phyloP scores from a whole-genome alignment of 208 protist genomes.

The Trypanosoma scelopori region DNA sequence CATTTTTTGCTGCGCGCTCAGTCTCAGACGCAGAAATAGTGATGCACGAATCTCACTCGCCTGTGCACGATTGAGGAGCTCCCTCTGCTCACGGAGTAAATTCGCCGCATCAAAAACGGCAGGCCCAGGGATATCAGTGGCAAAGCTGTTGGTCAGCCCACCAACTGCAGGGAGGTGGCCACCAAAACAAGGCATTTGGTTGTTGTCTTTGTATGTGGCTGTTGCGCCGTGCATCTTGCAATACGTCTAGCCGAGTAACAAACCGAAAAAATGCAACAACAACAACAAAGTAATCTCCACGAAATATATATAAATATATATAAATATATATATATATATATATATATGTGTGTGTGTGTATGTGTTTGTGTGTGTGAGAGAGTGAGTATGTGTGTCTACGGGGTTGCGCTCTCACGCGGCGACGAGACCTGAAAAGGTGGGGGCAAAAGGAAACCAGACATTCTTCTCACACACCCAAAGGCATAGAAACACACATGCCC shows the following conservation, averaged over 20 bases:
- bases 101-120: constrained; percentile 37
- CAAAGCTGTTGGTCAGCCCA: neutral
- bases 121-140: neutral
- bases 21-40: constrained; percentile 58
- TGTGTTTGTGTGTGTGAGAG: too few species aligned
- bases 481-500: too few species aligned
- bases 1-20: constrained; percentile 56
- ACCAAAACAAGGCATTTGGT: neutral
- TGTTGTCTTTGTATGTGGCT: neutral
- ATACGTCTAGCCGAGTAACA: constrained; percentile 14
- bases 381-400: too few species aligned
- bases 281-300: neutral
- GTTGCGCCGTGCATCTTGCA: neutral
- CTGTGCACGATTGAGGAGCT: constrained; percentile 47
- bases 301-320: neutral
- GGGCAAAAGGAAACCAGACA: too few species aligned
- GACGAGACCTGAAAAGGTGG: too few species aligned
- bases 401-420: too few species aligned
- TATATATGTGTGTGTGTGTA: too few species aligned
- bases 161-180: too few species aligned
- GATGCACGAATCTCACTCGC: constrained; percentile 68
- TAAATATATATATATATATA: too few species aligned
- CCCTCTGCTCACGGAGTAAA: constrained; percentile 67
- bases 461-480: too few species aligned
- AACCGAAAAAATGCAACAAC: neutral